A percentile compares a stretch with the other conserved stretches of the same genome.
Conservation (phyloP, 768 basidiomycete species). For the Phaeotremella skinneri region DNA sequence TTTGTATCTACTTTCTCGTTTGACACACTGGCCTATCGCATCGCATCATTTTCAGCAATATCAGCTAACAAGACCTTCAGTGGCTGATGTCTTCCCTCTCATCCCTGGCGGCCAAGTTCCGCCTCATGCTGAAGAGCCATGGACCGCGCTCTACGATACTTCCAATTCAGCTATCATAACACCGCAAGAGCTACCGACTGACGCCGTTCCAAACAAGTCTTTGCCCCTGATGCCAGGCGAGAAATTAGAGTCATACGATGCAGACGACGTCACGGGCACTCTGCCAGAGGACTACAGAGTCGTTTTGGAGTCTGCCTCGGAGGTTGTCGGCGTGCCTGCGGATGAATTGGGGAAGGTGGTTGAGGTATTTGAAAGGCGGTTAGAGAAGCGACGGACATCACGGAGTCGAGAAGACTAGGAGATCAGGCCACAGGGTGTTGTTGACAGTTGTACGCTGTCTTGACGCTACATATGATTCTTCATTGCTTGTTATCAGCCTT, state of each 20-base stretch:
- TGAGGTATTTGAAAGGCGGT: constrained; percentile 65
- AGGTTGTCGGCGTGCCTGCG: constrained; percentile 60
- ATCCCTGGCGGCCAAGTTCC: constrained; percentile 1
- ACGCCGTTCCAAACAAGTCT: constrained; percentile 13
- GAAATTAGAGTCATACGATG: constrained; percentile 63
- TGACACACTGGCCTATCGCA: too few relatives aligned
- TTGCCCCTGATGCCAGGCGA: constrained; percentile 59
- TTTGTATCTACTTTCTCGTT: too few relatives aligned
- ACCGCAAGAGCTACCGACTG: constrained; percentile 10
- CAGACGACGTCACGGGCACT: constrained; percentile 65
- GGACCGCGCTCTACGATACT: constrained; percentile 20
- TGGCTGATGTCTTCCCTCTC: background rate
- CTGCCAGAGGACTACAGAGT: constrained; percentile 58
- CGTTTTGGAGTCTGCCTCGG: constrained; percentile 59
- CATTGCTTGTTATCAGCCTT: too few relatives aligned
- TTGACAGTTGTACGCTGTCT: too few relatives aligned
- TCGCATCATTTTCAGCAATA: too few relatives aligned
- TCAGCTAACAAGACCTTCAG: constrained; percentile 3
- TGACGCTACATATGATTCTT: too few relatives aligned
- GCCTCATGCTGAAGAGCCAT: constrained; percentile 16
- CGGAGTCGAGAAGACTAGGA: too few relatives aligned
- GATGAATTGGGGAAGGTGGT: constrained; percentile 61
- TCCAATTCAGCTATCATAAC: constrained; percentile 9
- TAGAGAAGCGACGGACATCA: constrained; percentile 52
- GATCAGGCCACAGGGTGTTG: too few relatives aligned